phyloP scores from a whole-genome alignment of 768 basidiomycete species.

The Boletus tylopilopsis region DNA sequence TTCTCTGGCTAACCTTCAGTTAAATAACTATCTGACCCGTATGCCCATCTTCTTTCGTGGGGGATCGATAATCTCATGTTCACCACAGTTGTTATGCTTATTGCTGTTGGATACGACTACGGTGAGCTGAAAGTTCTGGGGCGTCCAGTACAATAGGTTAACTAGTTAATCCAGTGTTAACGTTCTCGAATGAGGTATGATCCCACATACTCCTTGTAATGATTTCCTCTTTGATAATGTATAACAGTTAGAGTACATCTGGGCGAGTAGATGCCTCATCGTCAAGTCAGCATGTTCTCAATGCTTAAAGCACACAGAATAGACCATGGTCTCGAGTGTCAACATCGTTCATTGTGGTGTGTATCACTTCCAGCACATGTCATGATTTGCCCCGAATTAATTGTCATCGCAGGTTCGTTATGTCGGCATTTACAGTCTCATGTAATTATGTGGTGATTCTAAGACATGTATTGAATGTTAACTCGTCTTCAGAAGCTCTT shows the following conservation, averaged over 20 bases:
- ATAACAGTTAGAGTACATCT: constrained; percentile 7
- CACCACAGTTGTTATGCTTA: neutral
- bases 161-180: neutral
- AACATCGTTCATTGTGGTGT: constrained; percentile 2
- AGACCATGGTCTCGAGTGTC: constrained; percentile 6
- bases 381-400: neutral
- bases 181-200: neutral
- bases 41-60: neutral
- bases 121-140: neutral
- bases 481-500: neutral
- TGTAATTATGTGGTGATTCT: neutral
- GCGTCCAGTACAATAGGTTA: neutral
- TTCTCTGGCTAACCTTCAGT: too few species aligned
- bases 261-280: neutral
- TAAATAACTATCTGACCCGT: too few species aligned
- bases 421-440: neutral
- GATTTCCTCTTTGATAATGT: neutral
- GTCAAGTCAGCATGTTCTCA: neutral
- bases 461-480: neutral
- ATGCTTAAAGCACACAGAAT: neutral
- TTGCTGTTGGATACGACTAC: neutral
- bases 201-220: neutral
- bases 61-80: neutral
- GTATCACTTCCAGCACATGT: neutral
- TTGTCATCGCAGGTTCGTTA: constrained; percentile 8